phyloP scores from a whole-genome alignment of 169 alveolate genomes.

The Babesia ovis region DNA sequence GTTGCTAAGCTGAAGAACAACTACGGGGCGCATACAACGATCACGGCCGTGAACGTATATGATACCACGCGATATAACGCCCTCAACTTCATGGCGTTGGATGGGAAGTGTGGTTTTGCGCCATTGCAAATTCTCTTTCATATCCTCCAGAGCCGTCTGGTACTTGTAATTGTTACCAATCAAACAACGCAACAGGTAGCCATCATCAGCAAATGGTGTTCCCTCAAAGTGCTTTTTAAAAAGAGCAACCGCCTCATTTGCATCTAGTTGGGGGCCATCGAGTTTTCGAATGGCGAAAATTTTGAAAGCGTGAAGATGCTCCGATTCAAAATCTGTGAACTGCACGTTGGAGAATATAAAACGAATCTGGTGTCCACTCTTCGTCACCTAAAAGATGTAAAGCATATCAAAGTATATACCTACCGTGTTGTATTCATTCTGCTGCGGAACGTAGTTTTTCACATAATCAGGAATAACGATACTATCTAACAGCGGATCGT shows the following conservation, averaged over 20 bases:
- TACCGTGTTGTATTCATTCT: constrained; percentile 42
- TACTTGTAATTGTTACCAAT: constrained; percentile 69
- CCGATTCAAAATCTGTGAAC: constrained; percentile 67
- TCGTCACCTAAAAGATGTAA: constrained; percentile 45
- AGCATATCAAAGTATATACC: background rate
- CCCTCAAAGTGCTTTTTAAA: constrained; percentile 49
- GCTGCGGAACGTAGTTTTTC: constrained; percentile 36
- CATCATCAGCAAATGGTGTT: constrained; percentile 70
- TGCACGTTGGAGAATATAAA: constrained; percentile 71
- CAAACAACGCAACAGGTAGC: constrained; percentile 71
- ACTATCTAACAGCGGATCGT: constrained; percentile 62
- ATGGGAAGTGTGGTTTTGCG: constrained; percentile 72
- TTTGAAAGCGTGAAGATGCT: constrained; percentile 69
- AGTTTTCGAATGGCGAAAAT: constrained; percentile 58
- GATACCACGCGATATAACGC: constrained; percentile 65
- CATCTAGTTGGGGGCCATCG: constrained; percentile 63
- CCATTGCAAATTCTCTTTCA: constrained; percentile 72
- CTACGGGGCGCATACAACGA: constrained; percentile 73
- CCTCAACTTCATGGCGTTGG: constrained; percentile 53
- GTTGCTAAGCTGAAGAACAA: constrained; percentile 46
- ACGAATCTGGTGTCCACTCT: constrained; percentile 67
- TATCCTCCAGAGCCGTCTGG: constrained; percentile 64
- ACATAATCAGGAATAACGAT: constrained; percentile 65
- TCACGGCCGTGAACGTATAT: constrained; percentile 77
- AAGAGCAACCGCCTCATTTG: constrained; percentile 26